Conservation (phyloP, 2,329 filamentous ascomycete genomes). For the Ophiocordyceps camponoti-saundersi region DNA sequence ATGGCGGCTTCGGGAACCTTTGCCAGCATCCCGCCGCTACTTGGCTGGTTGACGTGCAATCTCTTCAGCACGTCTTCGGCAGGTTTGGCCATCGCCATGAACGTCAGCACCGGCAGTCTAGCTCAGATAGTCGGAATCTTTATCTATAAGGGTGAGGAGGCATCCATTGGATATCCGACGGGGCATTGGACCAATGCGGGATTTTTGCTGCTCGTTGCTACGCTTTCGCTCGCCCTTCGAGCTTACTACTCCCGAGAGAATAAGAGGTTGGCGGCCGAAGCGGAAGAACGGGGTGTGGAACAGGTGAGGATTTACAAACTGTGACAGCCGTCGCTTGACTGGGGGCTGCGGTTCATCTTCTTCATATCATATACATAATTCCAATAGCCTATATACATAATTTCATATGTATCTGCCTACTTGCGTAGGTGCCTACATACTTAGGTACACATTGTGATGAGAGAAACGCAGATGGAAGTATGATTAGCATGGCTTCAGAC, state of each 20-base stretch:
- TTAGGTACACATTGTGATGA: too few species aligned
- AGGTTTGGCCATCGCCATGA: constrained; percentile 53
- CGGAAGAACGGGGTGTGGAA: constrained; percentile 10
- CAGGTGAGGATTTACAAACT: constrained; percentile 23
- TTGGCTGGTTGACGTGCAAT: constrained; percentile 57
- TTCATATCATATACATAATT: too few species aligned
- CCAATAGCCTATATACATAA: too few species aligned
- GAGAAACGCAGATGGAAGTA: too few species aligned
- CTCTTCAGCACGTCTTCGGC: constrained; percentile 46
- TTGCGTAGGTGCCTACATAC: too few species aligned
- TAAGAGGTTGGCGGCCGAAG: constrained; percentile 14
- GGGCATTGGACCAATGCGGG: constrained; percentile 52
- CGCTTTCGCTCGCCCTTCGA: constrained; percentile 32
- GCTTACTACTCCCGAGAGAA: constrained; percentile 37
- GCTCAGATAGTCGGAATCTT: constrained; percentile 59
- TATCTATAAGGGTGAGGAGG: constrained; percentile 53
- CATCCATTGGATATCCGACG: constrained; percentile 44
- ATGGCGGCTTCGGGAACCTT: constrained; percentile 51
- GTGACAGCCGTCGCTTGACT: constrained; percentile 4
- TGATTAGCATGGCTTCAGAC: too few species aligned
- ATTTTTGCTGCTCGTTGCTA: constrained; percentile 38
- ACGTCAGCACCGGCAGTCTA: constrained; percentile 46
- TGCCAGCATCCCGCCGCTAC: constrained; percentile 49
- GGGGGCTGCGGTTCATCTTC: too few species aligned
- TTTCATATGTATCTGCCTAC: too few species aligned